Conservation (phyloP, 495 filamentous ascomycete species). For the Delitschia confertaspora region DNA sequence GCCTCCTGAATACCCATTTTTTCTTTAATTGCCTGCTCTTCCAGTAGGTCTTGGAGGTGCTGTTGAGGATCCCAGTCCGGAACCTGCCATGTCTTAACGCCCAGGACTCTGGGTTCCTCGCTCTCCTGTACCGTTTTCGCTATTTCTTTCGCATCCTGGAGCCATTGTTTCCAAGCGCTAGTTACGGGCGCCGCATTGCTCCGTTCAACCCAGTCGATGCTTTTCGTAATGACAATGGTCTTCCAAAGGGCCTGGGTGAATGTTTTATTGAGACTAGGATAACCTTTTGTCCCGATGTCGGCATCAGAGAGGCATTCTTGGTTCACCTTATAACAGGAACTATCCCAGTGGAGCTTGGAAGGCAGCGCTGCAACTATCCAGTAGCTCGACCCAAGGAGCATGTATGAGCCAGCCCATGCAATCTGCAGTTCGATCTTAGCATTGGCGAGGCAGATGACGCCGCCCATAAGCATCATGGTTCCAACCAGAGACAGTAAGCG, state of each 20-base stretch:
- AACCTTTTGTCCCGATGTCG: constrained; percentile 18
- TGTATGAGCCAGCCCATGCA: constrained; percentile 38
- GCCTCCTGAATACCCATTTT: constrained; percentile 4
- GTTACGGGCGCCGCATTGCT: constrained; percentile 36
- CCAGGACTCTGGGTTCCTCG: neutral
- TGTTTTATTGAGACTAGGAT: constrained; percentile 16
- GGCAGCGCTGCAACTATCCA: constrained; percentile 42
- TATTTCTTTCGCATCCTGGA: constrained; percentile 28
- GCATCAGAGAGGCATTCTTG: constrained; percentile 28
- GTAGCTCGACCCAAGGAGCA: constrained; percentile 39
- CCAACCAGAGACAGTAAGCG: constrained; percentile 38
- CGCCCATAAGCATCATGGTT: constrained; percentile 42
- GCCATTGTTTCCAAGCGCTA: constrained; percentile 36
- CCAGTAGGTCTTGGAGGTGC: constrained; percentile 5
- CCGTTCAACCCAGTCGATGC: constrained; percentile 32
- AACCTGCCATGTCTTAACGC: constrained; percentile 24
- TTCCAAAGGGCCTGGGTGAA: constrained; percentile 42
- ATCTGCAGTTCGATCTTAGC: constrained; percentile 36
- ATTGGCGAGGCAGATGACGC: constrained; percentile 41
- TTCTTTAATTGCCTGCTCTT: constrained; percentile 8
- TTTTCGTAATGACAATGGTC: constrained; percentile 36
- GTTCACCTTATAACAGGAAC: constrained; percentile 33
- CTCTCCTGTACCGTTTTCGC: constrained; percentile 2
- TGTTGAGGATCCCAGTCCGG: constrained; percentile 26
- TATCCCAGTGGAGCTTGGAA: constrained; percentile 36